phyloP scores from a whole-genome alignment of 306 rosid species.

The Comarum palustre region DNA sequence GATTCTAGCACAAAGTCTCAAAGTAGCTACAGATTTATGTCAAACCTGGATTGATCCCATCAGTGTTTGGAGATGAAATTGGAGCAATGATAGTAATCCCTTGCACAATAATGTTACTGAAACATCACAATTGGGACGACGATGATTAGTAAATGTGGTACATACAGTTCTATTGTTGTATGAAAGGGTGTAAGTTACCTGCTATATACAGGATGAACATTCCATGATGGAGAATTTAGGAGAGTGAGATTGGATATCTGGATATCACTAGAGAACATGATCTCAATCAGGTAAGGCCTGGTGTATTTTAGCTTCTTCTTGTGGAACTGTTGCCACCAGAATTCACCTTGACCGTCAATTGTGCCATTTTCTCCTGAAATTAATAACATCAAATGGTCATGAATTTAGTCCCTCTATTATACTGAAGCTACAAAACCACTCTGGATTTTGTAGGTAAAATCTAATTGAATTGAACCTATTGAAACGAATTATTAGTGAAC shows the following conservation, averaged over 20 bases:
- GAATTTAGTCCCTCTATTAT: not conserved
- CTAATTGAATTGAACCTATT: not conserved
- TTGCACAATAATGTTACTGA: constrained; percentile 44
- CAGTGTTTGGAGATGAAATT: constrained; percentile 46
- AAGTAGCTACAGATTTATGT: not conserved
- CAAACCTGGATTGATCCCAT: constrained; percentile 52
- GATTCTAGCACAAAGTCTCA: not conserved
- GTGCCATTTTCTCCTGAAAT: constrained; percentile 45
- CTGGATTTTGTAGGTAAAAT: not conserved
- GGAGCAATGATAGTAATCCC: constrained; percentile 51
- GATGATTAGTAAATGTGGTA: not conserved
- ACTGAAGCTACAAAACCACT: not conserved
- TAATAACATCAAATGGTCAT: not conserved
- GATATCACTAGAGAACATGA: constrained; percentile 30
- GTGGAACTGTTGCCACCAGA: constrained; percentile 55
- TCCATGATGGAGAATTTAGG: constrained; percentile 45
- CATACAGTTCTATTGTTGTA: not conserved
- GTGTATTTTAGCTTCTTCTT: constrained; percentile 48
- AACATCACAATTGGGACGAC: not conserved
- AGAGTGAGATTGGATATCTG: constrained; percentile 48
- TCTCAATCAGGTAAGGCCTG: constrained; percentile 45
- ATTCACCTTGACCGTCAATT: constrained; percentile 44
- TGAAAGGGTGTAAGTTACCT: constrained; percentile 21
- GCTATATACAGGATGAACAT: constrained; percentile 49
- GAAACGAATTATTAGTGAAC: too few species aligned